These are phyloP conservation scores for Candida pseudoglaebosa DNA, from an alignment of 805 yeast species.

Conservation along the genomic window DNA sequence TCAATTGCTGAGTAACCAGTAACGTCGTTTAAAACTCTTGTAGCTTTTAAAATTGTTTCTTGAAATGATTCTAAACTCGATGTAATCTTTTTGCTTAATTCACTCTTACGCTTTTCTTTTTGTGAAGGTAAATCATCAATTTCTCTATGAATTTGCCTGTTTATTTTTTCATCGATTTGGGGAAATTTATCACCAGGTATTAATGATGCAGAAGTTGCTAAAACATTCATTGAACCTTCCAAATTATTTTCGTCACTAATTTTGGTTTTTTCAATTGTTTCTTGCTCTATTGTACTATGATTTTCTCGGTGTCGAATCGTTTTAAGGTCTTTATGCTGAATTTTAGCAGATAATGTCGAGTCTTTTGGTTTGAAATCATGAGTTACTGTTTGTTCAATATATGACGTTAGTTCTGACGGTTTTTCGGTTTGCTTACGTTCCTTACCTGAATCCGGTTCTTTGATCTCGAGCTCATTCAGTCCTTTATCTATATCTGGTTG, in stretches of 20 bases:
- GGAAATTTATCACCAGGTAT: conserved; percentile 2
- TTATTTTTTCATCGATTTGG: conserved; percentile 7
- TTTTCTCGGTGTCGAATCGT: neutral
- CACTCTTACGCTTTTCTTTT: conserved; percentile 37
- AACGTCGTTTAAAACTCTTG: conserved; percentile 75
- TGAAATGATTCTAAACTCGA: conserved; percentile 53
- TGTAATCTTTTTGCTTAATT: conserved; percentile 36
- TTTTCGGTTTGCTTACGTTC: neutral
- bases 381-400: neutral
- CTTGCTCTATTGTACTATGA: conserved; percentile 1
- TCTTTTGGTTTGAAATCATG: neutral
- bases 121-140: conserved; percentile 43
- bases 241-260: neutral
- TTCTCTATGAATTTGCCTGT: conserved; percentile 10
- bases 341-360: neutral
- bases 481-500: too few relatives aligned
- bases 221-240: conserved; percentile 4
- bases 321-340: conserved; percentile 2
- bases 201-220: conserved; percentile 1
- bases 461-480: too few relatives aligned
- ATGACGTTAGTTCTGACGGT: neutral
- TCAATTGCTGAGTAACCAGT: conserved; percentile 89
- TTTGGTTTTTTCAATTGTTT: neutral
- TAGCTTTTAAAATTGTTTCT: conserved; percentile 54
- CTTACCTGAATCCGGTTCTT: too few relatives aligned